Evolutionary conservation across 495 filamentous ascomycete genomes (phyloP), one percentile per base, ranked within the genome.

Genomic region (Lepraria neglecta): DNA sequence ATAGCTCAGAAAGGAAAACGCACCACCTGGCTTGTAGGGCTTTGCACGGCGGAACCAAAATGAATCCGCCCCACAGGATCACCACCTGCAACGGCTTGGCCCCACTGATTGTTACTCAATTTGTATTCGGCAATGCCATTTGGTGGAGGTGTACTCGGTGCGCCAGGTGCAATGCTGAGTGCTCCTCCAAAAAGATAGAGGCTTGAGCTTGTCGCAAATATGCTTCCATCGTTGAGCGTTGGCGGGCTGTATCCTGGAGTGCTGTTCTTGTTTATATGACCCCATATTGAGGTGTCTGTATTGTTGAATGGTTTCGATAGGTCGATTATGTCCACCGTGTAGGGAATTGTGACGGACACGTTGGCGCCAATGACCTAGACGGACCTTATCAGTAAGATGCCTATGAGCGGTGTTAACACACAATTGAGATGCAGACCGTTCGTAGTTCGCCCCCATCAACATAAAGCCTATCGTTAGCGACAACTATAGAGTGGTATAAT

Each of bases 161-260:
- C 57, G 5, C 57, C 51, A 45, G 53, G 53, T 12, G 59, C 51
- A 38, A 21, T 42, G n/a, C 52, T 61, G 33, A 65, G 30, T 21
- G 51, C 52, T 21, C 63, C 59, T n/a, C 63, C 63, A 40, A 61
- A 65, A 15, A 65, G 54, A 50, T 52, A 65, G 12, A 65, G 46
- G 35, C 59, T 59, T 10, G 54, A 44, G 17, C 40, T 46, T n/a
- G 55, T 58, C 19, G 54, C 55, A 21, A 65, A 62, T 17, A 65
- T 65, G 27, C 52, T 56, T 21, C 63, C 63, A 17, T 54, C 59
- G 14, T 58, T 65, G 31, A 65, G 63, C 2, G 43, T 54, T 1
- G 63, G 58, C 11, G 54, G 51, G 11, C 54, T 31, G 27, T 47
- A 50, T 6, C 31, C 35, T 42, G 6, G 40, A 27, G n/a, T 57